Evolutionary conservation across 805 yeast species (phyloP).

Genomic region (Zygosaccharomyces gambellarensis): DNA sequence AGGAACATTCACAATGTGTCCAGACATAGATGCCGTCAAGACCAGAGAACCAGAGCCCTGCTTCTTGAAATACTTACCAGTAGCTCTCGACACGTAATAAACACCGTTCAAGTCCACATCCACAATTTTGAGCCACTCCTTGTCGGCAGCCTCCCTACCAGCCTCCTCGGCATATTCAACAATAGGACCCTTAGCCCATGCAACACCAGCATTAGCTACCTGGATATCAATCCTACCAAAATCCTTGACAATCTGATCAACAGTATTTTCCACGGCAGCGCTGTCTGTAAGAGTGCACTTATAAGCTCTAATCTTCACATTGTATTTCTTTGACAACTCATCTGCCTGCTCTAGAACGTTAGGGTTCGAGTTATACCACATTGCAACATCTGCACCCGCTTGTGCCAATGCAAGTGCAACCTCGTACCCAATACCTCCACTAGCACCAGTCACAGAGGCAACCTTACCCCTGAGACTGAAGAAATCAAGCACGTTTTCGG

Average conservation of each 20-base stretch:
- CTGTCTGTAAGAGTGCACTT: conserved; percentile 30
- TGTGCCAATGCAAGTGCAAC: conserved; percentile 81
- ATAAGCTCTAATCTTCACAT: conserved; percentile 56
- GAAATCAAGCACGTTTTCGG: conserved; percentile 54
- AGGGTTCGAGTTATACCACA: conserved; percentile 60
- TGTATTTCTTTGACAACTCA: conserved; percentile 46
- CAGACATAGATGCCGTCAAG: conserved; percentile 87
- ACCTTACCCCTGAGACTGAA: conserved; percentile 78
- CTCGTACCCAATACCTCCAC: conserved; percentile 76
- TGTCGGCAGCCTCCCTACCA: conserved; percentile 42
- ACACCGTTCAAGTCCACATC: conserved; percentile 75
- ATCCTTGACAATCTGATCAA: conserved; percentile 47
- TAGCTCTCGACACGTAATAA: conserved; percentile 69
- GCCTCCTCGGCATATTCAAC: conserved; percentile 40
- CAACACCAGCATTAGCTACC: conserved; percentile 84
- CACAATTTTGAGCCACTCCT: conserved; percentile 67
- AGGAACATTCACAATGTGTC: conserved; percentile 80
- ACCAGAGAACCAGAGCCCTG: conserved; percentile 76
- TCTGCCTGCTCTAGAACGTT: conserved; percentile 32
- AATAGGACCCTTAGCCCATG: conserved; percentile 67
- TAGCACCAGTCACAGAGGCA: conserved; percentile 81
- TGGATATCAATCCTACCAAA: conserved; percentile 78
- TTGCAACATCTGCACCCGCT: conserved; percentile 80
- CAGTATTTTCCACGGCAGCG: conserved; percentile 23
- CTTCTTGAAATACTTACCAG: conserved; percentile 66